phyloP scores from a whole-genome alignment of 345 rosid species.

The Ceriops decandra region DNA sequence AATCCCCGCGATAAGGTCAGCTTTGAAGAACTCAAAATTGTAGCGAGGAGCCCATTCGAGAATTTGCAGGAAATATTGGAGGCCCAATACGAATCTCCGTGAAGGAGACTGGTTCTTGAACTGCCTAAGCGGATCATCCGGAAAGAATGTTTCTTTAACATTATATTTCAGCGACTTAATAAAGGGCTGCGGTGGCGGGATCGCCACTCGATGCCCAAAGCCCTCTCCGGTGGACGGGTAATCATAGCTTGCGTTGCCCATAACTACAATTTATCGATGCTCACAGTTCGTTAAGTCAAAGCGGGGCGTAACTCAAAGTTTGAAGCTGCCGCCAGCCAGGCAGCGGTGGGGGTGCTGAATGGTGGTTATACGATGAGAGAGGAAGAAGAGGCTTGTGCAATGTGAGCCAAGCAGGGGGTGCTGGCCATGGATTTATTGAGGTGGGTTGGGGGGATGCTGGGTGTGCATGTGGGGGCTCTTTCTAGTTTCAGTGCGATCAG shows the following conservation, averaged over 20 bases:
- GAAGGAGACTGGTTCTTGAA: slow-evolving; percentile 64
- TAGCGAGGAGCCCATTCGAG: slow-evolving; percentile 92
- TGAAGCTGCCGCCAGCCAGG: neutral
- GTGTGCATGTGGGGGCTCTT: neutral
- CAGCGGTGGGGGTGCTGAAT: neutral
- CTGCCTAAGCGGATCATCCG: slow-evolving; percentile 87
- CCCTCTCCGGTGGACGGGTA: slow-evolving; percentile 24
- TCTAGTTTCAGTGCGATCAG: slow-evolving; percentile 16
- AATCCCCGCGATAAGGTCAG: slow-evolving; percentile 80
- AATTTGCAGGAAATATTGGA: slow-evolving; percentile 69
- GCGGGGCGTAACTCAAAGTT: no score
- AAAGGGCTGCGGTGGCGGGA: slow-evolving; percentile 77
- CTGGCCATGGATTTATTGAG: slow-evolving; percentile 18
- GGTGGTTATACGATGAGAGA: neutral
- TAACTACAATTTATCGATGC: neutral
- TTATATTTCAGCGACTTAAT: slow-evolving; percentile 51
- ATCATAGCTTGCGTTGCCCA: slow-evolving; percentile 35
- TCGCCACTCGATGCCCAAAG: slow-evolving; percentile 37
- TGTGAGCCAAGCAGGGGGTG: neutral
- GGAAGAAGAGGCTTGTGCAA: slow-evolving; percentile 6
- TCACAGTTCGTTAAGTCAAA: no score
- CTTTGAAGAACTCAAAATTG: slow-evolving; percentile 65
- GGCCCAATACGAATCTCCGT: slow-evolving; percentile 47
- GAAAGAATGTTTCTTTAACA: slow-evolving; percentile 83
- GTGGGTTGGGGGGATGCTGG: no score